Percentiles rank a stretch among this genome's conserved stretches.
These are phyloP conservation scores for Phytophthora foliorum DNA, from an alignment of 352 stramenopile species.

Conservation along the genomic window DNA sequence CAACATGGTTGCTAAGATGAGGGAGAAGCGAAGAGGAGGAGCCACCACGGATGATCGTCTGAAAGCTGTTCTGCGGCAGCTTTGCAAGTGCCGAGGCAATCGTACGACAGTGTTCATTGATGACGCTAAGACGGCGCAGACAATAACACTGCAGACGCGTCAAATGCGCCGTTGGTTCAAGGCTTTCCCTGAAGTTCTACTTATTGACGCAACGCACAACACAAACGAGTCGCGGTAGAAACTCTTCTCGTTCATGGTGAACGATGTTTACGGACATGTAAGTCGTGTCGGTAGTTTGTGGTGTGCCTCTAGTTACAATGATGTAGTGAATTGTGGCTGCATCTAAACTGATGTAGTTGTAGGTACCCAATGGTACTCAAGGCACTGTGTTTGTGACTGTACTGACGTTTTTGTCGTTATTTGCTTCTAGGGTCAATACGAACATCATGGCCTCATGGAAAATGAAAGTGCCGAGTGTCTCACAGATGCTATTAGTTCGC, in stretches of 20 bases:
- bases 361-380: not conserved
- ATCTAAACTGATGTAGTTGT: not conserved
- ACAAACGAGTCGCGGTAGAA: slow-evolving; percentile 10
- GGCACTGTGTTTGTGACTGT: not conserved
- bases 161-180: slow-evolving; percentile 4
- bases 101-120: slow-evolving; percentile 1
- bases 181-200: slow-evolving; percentile 5
- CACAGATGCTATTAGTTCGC: slow-evolving; percentile 3
- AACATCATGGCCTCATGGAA: slow-evolving; percentile 9
- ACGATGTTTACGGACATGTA: slow-evolving; percentile 5
- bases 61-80: not conserved
- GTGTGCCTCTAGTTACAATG: not conserved
- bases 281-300: not conserved
- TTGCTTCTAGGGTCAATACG: slow-evolving; percentile 10
- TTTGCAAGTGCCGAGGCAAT: not conserved
- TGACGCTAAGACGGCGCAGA: not conserved
- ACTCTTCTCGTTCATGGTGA: slow-evolving; percentile 7
- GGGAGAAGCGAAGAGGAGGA: not conserved
- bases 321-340: not conserved
- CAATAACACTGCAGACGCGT: slow-evolving; percentile 3
- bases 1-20: slow-evolving; percentile 1
- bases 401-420: not conserved
- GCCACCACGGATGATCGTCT: not conserved
- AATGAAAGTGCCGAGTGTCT: slow-evolving; percentile 8
- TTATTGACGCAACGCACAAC: slow-evolving; percentile 12